Conservation (phyloP, 1,284 basidiomycete species). For the Megacollybia platyphylla region DNA sequence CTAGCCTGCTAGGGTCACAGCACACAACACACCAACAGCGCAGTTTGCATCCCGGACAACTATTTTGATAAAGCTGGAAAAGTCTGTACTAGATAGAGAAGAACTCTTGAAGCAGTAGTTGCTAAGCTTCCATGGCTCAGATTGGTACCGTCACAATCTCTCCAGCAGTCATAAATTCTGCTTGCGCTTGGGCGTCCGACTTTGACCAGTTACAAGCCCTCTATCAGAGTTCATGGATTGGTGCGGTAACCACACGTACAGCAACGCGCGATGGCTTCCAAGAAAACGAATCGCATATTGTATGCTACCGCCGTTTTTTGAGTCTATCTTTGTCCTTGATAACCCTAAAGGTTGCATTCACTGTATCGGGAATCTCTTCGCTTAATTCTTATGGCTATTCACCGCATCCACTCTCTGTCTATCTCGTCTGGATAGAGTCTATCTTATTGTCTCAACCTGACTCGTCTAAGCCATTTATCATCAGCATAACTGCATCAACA, state of each 20-base stretch:
- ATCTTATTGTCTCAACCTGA: constrained; percentile 25
- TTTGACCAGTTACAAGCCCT: constrained; percentile 45
- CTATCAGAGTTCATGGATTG: constrained; percentile 49
- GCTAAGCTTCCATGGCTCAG: constrained; percentile 24
- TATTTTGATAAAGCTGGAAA: constrained; percentile 90
- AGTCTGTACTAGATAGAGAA: constrained; percentile 81
- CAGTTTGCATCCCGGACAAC: constrained; percentile 79
- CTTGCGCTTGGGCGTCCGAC: constrained; percentile 70
- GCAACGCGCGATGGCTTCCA: constrained; percentile 53
- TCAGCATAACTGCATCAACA: constrained; percentile 58
- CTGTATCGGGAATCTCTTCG: constrained; percentile 33
- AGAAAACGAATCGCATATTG: constrained; percentile 49
- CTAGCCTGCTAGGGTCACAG: constrained; percentile 93
- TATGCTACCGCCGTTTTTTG: constrained; percentile 15
- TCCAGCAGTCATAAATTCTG: constrained; percentile 60
- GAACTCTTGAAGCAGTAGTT: constrained; percentile 51
- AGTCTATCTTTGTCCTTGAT: constrained; percentile 3
- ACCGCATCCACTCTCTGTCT: constrained; percentile 50
- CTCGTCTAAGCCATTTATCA: constrained; percentile 51
- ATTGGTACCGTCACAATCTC: constrained; percentile 34
- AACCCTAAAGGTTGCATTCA: constrained; percentile 41
- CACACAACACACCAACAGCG: constrained; percentile 82
- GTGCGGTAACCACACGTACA: constrained; percentile 69
- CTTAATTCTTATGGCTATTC: constrained; percentile 77
- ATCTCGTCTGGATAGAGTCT: constrained; percentile 47